These are phyloP conservation scores for Plenodomus biglobosus DNA, from an alignment of 2,329 filamentous ascomycete species.

Conservation along the genomic window DNA sequence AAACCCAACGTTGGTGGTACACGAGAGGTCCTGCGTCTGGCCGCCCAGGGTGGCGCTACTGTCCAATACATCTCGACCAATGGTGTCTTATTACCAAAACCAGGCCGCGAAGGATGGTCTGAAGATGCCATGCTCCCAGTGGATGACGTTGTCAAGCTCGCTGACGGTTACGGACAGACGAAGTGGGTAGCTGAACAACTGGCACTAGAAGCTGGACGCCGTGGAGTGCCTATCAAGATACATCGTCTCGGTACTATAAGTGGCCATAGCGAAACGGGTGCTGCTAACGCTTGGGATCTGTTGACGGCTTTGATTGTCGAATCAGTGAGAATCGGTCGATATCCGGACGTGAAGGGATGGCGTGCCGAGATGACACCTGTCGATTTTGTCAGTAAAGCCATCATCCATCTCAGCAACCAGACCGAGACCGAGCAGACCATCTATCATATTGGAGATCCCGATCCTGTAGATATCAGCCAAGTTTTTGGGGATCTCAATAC, in stretches of 20 bases:
- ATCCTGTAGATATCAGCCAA: conserved; percentile 65
- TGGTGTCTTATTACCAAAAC: conserved; percentile 71
- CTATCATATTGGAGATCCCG: conserved; percentile 74
- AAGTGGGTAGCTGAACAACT: conserved; percentile 82
- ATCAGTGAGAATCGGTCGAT: conserved; percentile 70
- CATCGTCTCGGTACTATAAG: conserved; percentile 76
- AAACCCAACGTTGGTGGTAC: conserved; percentile 79
- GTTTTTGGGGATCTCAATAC: conserved; percentile 66
- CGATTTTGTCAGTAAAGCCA: conserved; percentile 75
- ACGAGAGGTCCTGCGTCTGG: conserved; percentile 71
- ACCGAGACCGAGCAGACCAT: conserved; percentile 63
- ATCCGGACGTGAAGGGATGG: conserved; percentile 73
- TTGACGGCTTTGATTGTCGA: conserved; percentile 76
- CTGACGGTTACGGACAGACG: conserved; percentile 75
- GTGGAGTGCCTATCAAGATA: conserved; percentile 70
- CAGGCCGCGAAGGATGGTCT: conserved; percentile 63
- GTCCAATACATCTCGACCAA: conserved; percentile 81
- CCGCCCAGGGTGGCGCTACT: conserved; percentile 66
- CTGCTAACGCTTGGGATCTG: conserved; percentile 77
- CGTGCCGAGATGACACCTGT: conserved; percentile 82
- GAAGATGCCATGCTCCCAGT: conserved; percentile 69
- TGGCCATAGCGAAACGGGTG: conserved; percentile 72
- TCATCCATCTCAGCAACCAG: conserved; percentile 69
- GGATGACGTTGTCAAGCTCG: conserved; percentile 67
- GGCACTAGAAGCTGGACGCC: conserved; percentile 66